These are phyloP conservation scores for Blepharisma undulans DNA, from an alignment of 169 alveolate species.

Conservation along the genomic window DNA sequence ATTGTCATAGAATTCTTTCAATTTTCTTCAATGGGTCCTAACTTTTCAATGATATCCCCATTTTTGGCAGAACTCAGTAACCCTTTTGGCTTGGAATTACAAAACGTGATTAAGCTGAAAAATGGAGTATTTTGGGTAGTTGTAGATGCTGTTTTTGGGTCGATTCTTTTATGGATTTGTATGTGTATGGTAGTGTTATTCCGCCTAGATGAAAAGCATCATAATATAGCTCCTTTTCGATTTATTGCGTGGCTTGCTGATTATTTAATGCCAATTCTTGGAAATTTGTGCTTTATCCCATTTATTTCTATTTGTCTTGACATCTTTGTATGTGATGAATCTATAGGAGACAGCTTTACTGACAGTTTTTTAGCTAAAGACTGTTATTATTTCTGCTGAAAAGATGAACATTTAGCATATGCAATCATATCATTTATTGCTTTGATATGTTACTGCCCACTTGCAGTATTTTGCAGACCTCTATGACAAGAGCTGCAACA, in stretches of 20 bases:
- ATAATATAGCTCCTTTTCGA: neutral
- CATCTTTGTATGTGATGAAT: neutral
- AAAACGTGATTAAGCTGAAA: neutral
- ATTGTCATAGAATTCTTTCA: neutral
- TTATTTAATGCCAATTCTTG: neutral
- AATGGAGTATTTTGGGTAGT: constrained; percentile 22
- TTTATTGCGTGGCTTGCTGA: neutral
- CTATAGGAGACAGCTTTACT: neutral
- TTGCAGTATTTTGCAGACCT: neutral
- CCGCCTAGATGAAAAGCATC: neutral
- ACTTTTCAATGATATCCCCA: neutral
- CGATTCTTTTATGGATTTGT: neutral
- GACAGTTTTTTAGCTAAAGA: neutral
- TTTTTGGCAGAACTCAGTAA: neutral
- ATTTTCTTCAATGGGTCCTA: neutral
- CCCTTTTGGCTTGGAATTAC: neutral
- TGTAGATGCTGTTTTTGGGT: neutral
- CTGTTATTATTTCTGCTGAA: neutral
- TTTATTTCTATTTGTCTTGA: neutral
- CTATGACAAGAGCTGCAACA: neutral
- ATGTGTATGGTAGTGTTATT: neutral
- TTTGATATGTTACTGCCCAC: neutral
- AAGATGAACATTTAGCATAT: neutral
- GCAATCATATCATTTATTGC: neutral
- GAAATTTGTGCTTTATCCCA: neutral